Base-by-base conservation (phyloP, 2,329 filamentous ascomycete genomes). In the Colletotrichum orchidophilum region DNA sequence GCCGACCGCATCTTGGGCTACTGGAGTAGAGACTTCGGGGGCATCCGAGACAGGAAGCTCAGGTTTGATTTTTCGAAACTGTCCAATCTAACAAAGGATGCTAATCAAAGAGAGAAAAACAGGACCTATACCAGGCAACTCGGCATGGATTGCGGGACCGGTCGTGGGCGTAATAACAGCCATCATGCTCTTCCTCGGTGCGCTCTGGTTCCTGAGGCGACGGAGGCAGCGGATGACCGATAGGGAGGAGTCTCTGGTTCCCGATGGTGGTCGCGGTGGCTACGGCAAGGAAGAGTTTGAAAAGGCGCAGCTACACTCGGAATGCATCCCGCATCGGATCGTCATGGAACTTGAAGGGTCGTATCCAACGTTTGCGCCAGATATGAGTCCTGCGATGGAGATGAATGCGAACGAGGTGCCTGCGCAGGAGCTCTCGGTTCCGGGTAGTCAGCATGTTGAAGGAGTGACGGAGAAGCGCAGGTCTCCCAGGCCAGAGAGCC, bases 221-320 rank as follows among this genome's bases (percentile, higher is more conserved):
- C 39, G 39, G 18, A 46, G 39, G 8, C 39, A 46, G 7, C 39
- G 39, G 18, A 1, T n/a, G 39, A 8, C 21, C 11, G 39, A 46
- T 11, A 46, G 21, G 21, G 39, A 46, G 18, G 39, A 46, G 18
- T 46, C 39, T 3, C n/a, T 46, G 39, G 18, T 18, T 7, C n/a
- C 18, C 18, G 39, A 18, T 11, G 3, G n/a, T 46, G 18, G 39
- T 46, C 6, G 31, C 18, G 39, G 39, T 9, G 39, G 39, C 18
- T 3, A 68, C 5, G 29, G 39, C 9, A 35, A 52, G 3, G 24
- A 31, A 24, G 31, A 31, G 27, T 66, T 29, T 21, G n/a, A 46
- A 26, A 64, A 68, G 29, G 50, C 60, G 18, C 21, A 33, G 5
- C 39, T 64, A 2, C 66, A 68, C n/a, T 35, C 66, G 11, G 7